Evolutionary conservation across 2,329 filamentous ascomycete species (phyloP), one percentile per base, ranked within the genome.

Genomic region (Pseudocercospora pini-densiflorae): DNA sequence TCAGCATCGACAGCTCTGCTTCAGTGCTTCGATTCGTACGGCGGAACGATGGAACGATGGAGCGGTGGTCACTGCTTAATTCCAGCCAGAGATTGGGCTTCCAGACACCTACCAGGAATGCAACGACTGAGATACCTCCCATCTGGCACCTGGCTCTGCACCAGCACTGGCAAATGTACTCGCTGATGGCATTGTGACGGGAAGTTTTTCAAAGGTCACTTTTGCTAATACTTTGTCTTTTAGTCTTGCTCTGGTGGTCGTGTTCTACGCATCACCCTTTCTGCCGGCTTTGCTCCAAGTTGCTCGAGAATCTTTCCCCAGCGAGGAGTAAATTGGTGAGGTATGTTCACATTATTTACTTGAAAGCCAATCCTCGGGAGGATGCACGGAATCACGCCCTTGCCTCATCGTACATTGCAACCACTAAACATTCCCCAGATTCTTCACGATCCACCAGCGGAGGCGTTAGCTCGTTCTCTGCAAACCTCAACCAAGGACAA

Each of bases 401-500:
- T 77, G 75, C 77, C 77, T 76, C 47, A 64, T 70, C 57, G 65
- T 63, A 62, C 67, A 73, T 73, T 70, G 63, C 65, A 66, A 72
- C 74, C 76, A 76, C 74, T 77, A 75, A 75, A 78, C 79, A 82
- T 82, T 82, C 75, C 79, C 76, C 77, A 80, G 74, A 77, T 74
- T 75, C 70, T 78, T 73, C 77, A 78, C 79, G 77, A 75, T 71
- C 72, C 74, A 70, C 36, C 74, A 76, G 82, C 77, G 82, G 83
- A 84, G 81, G 81, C 83, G 83, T 85, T 85, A 83, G 80, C 79
- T 84, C 83, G 82, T 82, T 81, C 78, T 85, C 81, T 84, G 79
- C 82, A 78, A 65, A 77, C 78, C 63, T 65, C 68, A 55, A 71
- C 71, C 68, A 73, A 74, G 74, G 75, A 75, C 71, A 72, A 72